Evolutionary conservation across 148 eudicot species (phyloP).

Genomic region (Chenopodium suecicum): DNA sequence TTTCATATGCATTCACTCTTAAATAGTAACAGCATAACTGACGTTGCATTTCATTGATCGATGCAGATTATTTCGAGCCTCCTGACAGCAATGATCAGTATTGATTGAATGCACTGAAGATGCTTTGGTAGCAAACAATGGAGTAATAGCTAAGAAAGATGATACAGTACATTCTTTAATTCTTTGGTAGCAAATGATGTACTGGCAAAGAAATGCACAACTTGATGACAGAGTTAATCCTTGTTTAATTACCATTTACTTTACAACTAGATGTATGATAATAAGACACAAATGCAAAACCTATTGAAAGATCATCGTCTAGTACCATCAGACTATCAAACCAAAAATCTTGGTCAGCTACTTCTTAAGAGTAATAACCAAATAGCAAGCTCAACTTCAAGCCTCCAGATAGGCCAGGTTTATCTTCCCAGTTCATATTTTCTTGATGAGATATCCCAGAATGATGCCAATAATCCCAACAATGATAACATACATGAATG

Average conservation of each 20-base stretch:
- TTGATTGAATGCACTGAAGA: neutral
- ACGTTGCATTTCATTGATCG: neutral
- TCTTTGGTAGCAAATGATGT: neutral
- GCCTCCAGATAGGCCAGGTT: neutral
- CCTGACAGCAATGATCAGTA: neutral
- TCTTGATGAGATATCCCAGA: slow-evolving; percentile 63
- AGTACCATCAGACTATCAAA: neutral
- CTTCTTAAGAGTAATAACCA: neutral
- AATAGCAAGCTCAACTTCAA: neutral
- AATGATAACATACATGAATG: slow-evolving; percentile 50
- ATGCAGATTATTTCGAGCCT: neutral
- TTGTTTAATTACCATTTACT: neutral
- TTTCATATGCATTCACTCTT: neutral
- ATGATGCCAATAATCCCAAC: slow-evolving; percentile 62
- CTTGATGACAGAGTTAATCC: neutral
- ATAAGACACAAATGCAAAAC: slow-evolving; percentile 3
- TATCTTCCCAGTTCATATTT: slow-evolving; percentile 26
- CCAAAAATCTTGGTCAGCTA: neutral
- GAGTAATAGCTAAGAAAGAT: neutral
- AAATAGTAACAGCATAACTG: neutral
- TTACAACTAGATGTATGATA: slow-evolving; percentile 7
- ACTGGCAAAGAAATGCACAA: neutral
- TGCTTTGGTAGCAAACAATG: neutral
- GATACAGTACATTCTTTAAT: neutral
- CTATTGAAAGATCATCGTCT: neutral